phyloP scores from a whole-genome alignment of 208 protist genomes.

The Trichomonas vaginalis region DNA sequence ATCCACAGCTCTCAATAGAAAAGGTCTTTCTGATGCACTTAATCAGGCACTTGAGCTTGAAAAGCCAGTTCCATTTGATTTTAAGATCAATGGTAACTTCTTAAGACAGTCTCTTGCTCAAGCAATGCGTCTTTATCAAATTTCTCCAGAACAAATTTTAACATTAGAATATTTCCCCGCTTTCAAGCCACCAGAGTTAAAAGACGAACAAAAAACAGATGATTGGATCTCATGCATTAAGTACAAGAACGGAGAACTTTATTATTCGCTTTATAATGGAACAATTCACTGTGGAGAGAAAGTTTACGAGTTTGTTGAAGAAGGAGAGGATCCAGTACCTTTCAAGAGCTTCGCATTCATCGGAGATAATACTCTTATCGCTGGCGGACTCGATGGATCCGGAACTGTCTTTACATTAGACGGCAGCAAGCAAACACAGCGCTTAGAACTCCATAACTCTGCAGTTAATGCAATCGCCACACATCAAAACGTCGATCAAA shows the following conservation, averaged over 20 bases:
- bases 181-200: neutral
- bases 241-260: neutral
- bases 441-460: neutral
- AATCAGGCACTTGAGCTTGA: neutral
- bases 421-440: neutral
- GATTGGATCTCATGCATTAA: neutral
- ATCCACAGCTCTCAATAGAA: neutral
- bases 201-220: neutral
- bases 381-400: neutral
- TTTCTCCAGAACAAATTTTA: neutral
- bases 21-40: constrained; percentile 1
- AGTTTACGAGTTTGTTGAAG: neutral
- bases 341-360: neutral
- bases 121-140: neutral
- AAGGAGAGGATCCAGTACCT: neutral
- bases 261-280: neutral
- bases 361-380: neutral
- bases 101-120: neutral
- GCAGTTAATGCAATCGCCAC: neutral
- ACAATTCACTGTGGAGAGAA: neutral
- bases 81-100: neutral
- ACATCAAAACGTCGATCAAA: neutral
- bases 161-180: constrained; percentile 3
- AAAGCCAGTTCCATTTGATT: neutral
- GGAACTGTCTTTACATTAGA: neutral